Percentiles rank a stretch among this genome's conserved stretches.
Evolutionary conservation across 2,329 filamentous ascomycete genomes (phyloP).

Genomic region (Colletotrichum sp.): DNA sequence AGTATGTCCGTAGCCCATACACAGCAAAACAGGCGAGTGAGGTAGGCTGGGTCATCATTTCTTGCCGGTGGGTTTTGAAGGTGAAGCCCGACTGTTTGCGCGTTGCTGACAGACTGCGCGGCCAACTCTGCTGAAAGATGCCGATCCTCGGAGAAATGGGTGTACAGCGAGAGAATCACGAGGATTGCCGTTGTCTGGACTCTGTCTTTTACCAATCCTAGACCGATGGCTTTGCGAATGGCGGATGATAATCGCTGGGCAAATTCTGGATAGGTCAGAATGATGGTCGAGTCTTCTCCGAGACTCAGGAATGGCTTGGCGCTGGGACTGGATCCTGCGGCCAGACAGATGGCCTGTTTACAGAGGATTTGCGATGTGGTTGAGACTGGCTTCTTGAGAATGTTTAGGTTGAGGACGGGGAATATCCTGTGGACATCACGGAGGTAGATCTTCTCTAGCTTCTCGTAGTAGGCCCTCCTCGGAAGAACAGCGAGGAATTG

Average conservation of each 20-base stretch:
- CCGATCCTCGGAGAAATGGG: constrained; percentile 18
- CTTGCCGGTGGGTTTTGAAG: constrained; percentile 26
- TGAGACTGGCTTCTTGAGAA: constrained; percentile 20
- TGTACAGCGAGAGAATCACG: constrained; percentile 32
- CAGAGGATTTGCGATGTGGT: constrained; percentile 22
- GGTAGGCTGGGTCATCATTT: constrained; percentile 11
- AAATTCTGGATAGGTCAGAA: constrained; percentile 17
- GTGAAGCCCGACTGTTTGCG: constrained; percentile 28
- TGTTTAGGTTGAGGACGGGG: constrained; percentile 23
- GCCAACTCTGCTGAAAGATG: constrained; percentile 21
- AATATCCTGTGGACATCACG: constrained; percentile 23
- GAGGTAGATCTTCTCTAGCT: constrained; percentile 21
- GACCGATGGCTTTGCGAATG: constrained; percentile 14
- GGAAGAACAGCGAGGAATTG: constrained; percentile 11
- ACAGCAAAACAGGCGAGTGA: constrained; percentile 27
- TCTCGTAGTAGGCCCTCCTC: constrained; percentile 14
- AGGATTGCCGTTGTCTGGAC: constrained; percentile 32
- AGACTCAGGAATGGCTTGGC: constrained; percentile 22
- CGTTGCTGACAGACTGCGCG: constrained; percentile 26
- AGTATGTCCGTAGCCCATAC: constrained; percentile 27
- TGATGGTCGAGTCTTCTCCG: not conserved
- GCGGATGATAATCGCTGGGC: constrained; percentile 11
- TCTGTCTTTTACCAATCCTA: constrained; percentile 10
- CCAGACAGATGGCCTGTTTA: constrained; percentile 25
- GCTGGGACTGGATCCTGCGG: constrained; percentile 23